Evolutionary conservation across 345 rosid species (phyloP).

Genomic region (Dipteronia sinensis): DNA sequence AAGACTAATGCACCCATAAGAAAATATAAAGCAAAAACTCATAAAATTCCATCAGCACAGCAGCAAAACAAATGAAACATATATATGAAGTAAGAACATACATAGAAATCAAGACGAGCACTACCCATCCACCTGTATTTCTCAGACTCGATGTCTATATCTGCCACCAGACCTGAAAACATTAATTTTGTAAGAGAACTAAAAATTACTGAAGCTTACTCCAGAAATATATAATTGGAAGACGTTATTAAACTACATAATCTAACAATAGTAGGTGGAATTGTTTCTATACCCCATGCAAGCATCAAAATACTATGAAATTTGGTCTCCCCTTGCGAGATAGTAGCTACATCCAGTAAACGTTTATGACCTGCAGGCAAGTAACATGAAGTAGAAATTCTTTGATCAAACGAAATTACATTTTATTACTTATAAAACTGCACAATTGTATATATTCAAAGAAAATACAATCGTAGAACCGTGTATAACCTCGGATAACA

Average conservation of each 20-base stretch:
- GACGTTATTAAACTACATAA: not conserved
- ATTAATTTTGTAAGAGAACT: slow-evolving; percentile 1
- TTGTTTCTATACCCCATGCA: slow-evolving; percentile 75
- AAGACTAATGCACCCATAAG: not conserved
- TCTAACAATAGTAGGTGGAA: slow-evolving; percentile 9
- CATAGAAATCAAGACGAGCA: slow-evolving; percentile 81
- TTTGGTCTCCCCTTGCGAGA: slow-evolving; percentile 66
- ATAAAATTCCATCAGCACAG: not conserved
- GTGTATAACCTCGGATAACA: slow-evolving; percentile 73
- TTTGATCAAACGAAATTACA: slow-evolving; percentile 7
- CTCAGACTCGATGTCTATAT: slow-evolving; percentile 94
- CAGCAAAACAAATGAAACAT: not conserved
- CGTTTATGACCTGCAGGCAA: slow-evolving; percentile 63
- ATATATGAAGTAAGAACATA: slow-evolving; percentile 36
- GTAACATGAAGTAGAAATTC: slow-evolving; percentile 16
- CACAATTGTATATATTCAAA: slow-evolving; percentile 3
- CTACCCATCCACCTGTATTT: slow-evolving; percentile 97
- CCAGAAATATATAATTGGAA: slow-evolving; percentile 8
- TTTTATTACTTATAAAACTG: not conserved
- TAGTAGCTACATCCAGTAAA: slow-evolving; percentile 81
- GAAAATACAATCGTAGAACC: slow-evolving; percentile 3
- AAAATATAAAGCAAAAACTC: not conserved
- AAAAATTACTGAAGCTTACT: slow-evolving; percentile 7
- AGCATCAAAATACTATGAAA: slow-evolving; percentile 90
- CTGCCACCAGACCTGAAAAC: slow-evolving; percentile 84